Base-by-base conservation (phyloP, 2,329 filamentous ascomycete species). In the Colletotrichum cuscutae region DNA sequence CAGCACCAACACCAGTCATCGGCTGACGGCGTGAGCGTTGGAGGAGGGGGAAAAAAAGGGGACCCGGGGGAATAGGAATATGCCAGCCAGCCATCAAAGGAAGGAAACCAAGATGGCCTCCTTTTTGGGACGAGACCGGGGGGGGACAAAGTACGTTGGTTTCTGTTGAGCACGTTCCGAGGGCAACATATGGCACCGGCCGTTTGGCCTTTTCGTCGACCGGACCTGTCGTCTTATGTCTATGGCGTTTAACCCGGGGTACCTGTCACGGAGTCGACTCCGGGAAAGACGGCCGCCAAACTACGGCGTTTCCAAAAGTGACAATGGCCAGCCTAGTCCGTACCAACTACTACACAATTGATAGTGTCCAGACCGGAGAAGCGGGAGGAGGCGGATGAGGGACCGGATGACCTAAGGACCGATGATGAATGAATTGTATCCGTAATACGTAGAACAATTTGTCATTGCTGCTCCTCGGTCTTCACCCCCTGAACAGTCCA, bases 1-100 rank as follows among this genome's bases (percentile, higher is more conserved):
- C 69, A 62, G 11, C 63, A 22, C 46, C 57, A 42, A 19, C 69
- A 35, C 65, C 69, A 62, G 24, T 12, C 42, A 62, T 22, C 42
- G n/a, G 42, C 57, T 22, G 65, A 64, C 70, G 70, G 54, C 62
- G 54, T 53, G 65, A 72, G 65, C 70, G 70, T 72, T 72, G 70
- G 59, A 56, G 53, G 65, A 30, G 30, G 42, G 58, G 26, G 6
- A 6, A 0, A 19, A 42, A 42, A 42, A 49, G 42, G 42, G 42
- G 42, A 49, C 42, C 19, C 19, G 42, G 42, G 42, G 19, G 42
- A 19, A n/a, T 42, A 42, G 37, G 13, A 15, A 42, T 15, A 49
- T 49, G 42, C 42, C 42, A 49, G 15, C 42, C 42, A 49, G 7
- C 19, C 42, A 49, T 49, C 19, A 32, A 37, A 56, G 52, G 46